A percentile compares a stretch with the other conserved stretches of the same genome.
phyloP scores from a whole-genome alignment of 1,284 basidiomycete genomes.

The Ganoderma lingzhi region DNA sequence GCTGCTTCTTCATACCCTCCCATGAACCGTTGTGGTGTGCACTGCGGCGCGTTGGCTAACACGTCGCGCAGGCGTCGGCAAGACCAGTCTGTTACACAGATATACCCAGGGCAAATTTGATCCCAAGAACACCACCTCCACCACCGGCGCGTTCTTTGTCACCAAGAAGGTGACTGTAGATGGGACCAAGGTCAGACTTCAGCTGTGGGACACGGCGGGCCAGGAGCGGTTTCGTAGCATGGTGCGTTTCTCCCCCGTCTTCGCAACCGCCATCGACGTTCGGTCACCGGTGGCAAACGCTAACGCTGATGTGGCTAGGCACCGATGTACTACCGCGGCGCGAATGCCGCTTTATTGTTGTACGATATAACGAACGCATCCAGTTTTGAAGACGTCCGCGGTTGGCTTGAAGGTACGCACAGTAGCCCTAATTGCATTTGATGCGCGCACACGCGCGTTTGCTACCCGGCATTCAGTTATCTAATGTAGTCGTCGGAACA shows the following conservation, averaged over 20 bases:
- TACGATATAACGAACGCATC: constrained; percentile 96
- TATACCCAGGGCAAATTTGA: constrained; percentile 94
- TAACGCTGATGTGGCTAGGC: constrained; percentile 59
- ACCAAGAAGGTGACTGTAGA: constrained; percentile 94
- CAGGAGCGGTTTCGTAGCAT: constrained; percentile 96
- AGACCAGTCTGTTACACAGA: constrained; percentile 92
- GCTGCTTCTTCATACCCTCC: constrained; percentile 10
- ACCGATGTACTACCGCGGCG: constrained; percentile 99
- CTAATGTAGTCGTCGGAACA: constrained; percentile 4
- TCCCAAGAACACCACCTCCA: constrained; percentile 87
- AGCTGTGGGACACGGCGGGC: constrained; percentile 97
- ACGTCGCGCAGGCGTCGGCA: constrained; percentile 79
- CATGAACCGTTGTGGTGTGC: constrained; percentile 3
- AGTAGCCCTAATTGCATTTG: constrained; percentile 21
- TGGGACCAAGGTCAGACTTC: constrained; percentile 86
- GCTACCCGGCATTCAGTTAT: constrained; percentile 1
- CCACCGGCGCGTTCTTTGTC: constrained; percentile 94
- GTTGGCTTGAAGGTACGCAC: constrained; percentile 87
- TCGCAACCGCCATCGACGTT: constrained; percentile 14
- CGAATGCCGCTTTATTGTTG: constrained; percentile 94
- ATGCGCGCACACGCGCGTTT: constrained; percentile 4
- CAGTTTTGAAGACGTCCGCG: constrained; percentile 91
- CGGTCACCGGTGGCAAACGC: constrained; percentile 14
- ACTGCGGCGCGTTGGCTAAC: not conserved
- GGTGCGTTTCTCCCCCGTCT: constrained; percentile 56